Base-by-base conservation (phyloP, 2,329 filamentous ascomycete species). In the Hypoxylon rubiginosum region DNA sequence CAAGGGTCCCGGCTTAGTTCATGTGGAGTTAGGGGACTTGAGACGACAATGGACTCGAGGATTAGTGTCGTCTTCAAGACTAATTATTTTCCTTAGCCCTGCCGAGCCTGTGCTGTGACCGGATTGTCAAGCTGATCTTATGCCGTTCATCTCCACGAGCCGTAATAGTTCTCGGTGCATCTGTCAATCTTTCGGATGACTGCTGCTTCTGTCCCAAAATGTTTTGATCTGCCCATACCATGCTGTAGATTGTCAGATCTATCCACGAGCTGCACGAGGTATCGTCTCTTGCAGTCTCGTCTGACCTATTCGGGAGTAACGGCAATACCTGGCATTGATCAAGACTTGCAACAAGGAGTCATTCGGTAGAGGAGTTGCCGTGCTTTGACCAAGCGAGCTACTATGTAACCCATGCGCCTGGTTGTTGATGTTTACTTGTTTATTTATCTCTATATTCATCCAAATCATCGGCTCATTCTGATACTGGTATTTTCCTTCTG, bases 41-140 rank as follows among this genome's bases (percentile, higher is more conserved):
- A 83, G 81, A 83, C 81, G 79, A 81, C 76, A 74, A 75, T 75
- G 75, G 76, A 78, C 76, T 78, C 77, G 75, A 75, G 71, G 4
- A 67, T 73, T 75, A 76, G 72, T 74, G 77, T 75, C 74, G 71
- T 76, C 73, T 75, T 75, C 75, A 74, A 76, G 75, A 73, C 74
- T 65, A 58, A 68, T 63, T 69, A 24, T 24, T 24, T 24, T 24
- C 4, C 67, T 68, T 71, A 64, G 62, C 66, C 61, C 69, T 73
- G 73, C 74, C 76, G 74, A 74, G 73, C 72, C 75, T 73, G 74
- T 79, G 79, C 80, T 82, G 80, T 79, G 80, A 83, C 82, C 81
- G 82, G 81, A 82, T 80, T 79, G 77, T 77, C 77, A 73, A 80
- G 79, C 72, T 81, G 77, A 80, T 82, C 78, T 82, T 81, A 82